phyloP scores from a whole-genome alignment of 306 rosid genomes.

The Corylus americana region DNA sequence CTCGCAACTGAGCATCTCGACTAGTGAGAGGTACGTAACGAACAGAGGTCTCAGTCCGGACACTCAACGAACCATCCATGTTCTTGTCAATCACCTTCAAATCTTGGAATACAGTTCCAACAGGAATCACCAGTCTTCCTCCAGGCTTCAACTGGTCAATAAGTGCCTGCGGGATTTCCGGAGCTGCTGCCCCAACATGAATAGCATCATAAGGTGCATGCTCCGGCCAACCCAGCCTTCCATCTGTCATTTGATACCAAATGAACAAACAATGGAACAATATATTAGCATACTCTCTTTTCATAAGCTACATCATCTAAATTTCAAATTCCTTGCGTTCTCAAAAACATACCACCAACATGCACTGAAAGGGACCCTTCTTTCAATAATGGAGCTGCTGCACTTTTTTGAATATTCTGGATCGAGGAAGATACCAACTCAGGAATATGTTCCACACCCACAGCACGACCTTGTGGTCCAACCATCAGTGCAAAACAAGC shows the following conservation, averaged over 20 bases:
- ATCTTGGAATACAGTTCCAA: constrained; percentile 79
- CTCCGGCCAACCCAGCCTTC: constrained; percentile 89
- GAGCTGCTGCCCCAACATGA: constrained; percentile 96
- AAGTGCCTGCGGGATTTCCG: constrained; percentile 82
- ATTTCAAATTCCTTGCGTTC: constrained; percentile 7
- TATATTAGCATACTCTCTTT: neutral
- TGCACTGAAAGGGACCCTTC: constrained; percentile 85
- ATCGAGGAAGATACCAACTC: constrained; percentile 78
- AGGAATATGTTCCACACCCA: constrained; percentile 95
- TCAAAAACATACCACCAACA: constrained; percentile 57
- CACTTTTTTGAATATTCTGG: constrained; percentile 70
- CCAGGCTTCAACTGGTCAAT: constrained; percentile 90
- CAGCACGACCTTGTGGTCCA: constrained; percentile 74
- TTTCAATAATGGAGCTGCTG: constrained; percentile 65
- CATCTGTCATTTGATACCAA: constrained; percentile 52
- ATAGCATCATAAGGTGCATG: constrained; percentile 88
- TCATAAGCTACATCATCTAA: neutral
- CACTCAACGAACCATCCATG: constrained; percentile 62
- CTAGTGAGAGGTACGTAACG: constrained; percentile 93
- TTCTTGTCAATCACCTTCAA: constrained; percentile 85
- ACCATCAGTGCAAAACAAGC: constrained; percentile 94
- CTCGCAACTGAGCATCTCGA: constrained; percentile 75
- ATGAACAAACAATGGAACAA: too few relatives aligned
- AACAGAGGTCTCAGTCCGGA: constrained; percentile 70
- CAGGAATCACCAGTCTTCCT: constrained; percentile 97